Evolutionary conservation across 495 filamentous ascomycete genomes (phyloP).

Genomic region (Neurospora sp.): DNA sequence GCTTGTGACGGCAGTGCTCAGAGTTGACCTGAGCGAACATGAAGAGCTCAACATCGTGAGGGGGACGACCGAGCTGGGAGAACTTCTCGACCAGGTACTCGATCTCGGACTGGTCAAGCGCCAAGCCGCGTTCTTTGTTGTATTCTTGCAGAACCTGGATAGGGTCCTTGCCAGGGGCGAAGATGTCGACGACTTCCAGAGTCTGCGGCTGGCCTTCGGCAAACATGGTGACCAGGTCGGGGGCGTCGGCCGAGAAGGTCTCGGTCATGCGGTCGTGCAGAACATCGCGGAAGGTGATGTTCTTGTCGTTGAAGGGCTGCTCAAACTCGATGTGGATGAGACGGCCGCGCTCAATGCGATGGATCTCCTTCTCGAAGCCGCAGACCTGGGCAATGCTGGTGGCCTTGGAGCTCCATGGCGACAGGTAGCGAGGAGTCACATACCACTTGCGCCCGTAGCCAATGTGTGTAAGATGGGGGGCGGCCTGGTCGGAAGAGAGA

Average conservation of each 20-base stretch:
- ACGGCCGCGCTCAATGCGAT: constrained; percentile 81
- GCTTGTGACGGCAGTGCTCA: constrained; percentile 64
- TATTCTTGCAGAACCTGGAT: constrained; percentile 65
- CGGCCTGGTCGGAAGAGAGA: constrained; percentile 7
- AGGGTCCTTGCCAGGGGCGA: constrained; percentile 48
- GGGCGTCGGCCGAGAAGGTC: constrained; percentile 51
- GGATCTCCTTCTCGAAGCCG: constrained; percentile 58
- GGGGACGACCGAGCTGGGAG: constrained; percentile 59
- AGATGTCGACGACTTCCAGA: constrained; percentile 62
- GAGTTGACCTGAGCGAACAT: constrained; percentile 98
- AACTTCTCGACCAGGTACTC: constrained; percentile 88
- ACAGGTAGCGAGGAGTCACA: constrained; percentile 78
- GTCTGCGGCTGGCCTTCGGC: constrained; percentile 59
- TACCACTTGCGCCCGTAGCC: constrained; percentile 39
- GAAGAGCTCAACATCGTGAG: constrained; percentile 89
- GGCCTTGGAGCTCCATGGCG: constrained; percentile 94
- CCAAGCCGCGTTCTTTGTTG: constrained; percentile 72
- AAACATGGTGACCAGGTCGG: constrained; percentile 67
- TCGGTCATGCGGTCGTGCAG: constrained; percentile 94
- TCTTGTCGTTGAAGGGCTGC: constrained; percentile 32
- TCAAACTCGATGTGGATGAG: constrained; percentile 55
- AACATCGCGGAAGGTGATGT: constrained; percentile 53
- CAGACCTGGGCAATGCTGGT: constrained; percentile 92
- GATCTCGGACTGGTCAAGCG: constrained; percentile 79
- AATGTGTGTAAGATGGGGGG: constrained; percentile 16